Conservation (phyloP, 371 early-diverging fungal species). For the Syncephalastrum contaminatum region DNA sequence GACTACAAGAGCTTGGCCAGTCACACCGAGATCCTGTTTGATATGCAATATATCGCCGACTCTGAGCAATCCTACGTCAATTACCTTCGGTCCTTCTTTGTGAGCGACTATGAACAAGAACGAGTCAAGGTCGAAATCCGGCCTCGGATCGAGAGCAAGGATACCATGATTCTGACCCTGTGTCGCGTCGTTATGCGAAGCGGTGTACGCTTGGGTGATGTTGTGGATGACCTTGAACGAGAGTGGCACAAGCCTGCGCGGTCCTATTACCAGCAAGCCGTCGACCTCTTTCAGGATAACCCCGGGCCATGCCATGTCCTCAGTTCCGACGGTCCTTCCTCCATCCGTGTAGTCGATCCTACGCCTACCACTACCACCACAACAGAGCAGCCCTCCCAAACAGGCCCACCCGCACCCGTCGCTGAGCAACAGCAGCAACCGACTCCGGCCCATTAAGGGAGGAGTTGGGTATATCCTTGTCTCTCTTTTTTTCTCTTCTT, state of each 20-base stretch:
- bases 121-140: slow-evolving; percentile 43
- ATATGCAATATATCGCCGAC: slow-evolving; percentile 28
- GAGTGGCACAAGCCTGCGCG: slow-evolving; percentile 39
- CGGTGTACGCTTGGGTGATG: slow-evolving; percentile 30
- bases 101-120: slow-evolving; percentile 35
- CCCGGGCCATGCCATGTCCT: slow-evolving; percentile 40
- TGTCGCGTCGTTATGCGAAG: slow-evolving; percentile 31
- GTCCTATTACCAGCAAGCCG: slow-evolving; percentile 30
- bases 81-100: slow-evolving; percentile 35
- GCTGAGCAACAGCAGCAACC: slow-evolving; percentile 2
- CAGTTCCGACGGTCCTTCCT: slow-evolving; percentile 35
- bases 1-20: slow-evolving; percentile 10
- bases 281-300: slow-evolving; percentile 30
- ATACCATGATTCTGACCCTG: slow-evolving; percentile 27
- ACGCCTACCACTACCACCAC: too few species aligned
- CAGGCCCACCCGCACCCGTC: slow-evolving; percentile 3
- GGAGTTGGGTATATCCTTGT: slow-evolving; percentile 1
- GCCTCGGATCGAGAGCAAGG: slow-evolving; percentile 40
- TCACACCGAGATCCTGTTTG: slow-evolving; percentile 42
- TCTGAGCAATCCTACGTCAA: slow-evolving; percentile 34
- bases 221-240: slow-evolving; percentile 33
- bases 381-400: neutral
- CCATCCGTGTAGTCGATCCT: slow-evolving; percentile 12
- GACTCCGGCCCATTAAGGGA: too few species aligned
- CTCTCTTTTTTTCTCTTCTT: neutral